Evolutionary conservation across 108 stramenopile genomes (phyloP).

Genomic region (Seminavis robusta): DNA sequence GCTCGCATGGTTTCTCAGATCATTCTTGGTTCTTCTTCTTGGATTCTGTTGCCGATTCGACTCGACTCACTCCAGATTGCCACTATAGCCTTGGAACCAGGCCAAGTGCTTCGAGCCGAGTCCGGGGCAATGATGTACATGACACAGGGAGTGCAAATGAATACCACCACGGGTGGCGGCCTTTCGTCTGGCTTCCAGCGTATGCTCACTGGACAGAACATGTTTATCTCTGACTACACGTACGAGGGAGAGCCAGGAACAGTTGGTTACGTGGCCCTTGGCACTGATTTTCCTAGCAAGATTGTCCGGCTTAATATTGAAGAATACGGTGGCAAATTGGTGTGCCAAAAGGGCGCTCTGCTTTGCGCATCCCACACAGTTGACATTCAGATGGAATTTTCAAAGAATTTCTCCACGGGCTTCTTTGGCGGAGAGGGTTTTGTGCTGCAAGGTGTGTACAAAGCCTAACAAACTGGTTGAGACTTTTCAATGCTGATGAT

Average conservation of each 20-base stretch:
- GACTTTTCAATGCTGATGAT: too few relatives aligned
- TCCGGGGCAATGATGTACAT: slow-evolving; percentile 90
- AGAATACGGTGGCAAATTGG: slow-evolving; percentile 77
- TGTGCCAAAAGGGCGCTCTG: slow-evolving; percentile 90
- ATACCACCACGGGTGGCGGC: slow-evolving; percentile 83
- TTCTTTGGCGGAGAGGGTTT: slow-evolving; percentile 95
- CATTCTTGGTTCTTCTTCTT: too few relatives aligned
- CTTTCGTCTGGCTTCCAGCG: slow-evolving; percentile 60
- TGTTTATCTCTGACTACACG: slow-evolving; percentile 88
- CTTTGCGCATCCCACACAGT: slow-evolving; percentile 77
- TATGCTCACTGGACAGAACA: slow-evolving; percentile 89
- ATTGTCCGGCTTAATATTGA: slow-evolving; percentile 75
- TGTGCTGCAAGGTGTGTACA: slow-evolving; percentile 85
- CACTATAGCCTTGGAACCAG: slow-evolving; percentile 60
- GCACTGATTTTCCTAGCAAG: slow-evolving; percentile 90
- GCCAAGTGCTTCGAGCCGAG: slow-evolving; percentile 84
- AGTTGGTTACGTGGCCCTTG: slow-evolving; percentile 73
- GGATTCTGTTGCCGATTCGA: too few relatives aligned
- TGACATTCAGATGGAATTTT: slow-evolving; percentile 85
- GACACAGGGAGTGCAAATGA: slow-evolving; percentile 86
- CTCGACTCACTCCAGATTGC: too few relatives aligned
- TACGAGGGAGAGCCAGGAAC: slow-evolving; percentile 40
- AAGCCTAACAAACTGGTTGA: too few relatives aligned
- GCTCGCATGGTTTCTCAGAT: too few relatives aligned
- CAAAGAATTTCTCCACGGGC: slow-evolving; percentile 70